These are phyloP conservation scores for Fusarium sp. DNA, from an alignment of 2,329 filamentous ascomycete species.

Conservation along the genomic window DNA sequence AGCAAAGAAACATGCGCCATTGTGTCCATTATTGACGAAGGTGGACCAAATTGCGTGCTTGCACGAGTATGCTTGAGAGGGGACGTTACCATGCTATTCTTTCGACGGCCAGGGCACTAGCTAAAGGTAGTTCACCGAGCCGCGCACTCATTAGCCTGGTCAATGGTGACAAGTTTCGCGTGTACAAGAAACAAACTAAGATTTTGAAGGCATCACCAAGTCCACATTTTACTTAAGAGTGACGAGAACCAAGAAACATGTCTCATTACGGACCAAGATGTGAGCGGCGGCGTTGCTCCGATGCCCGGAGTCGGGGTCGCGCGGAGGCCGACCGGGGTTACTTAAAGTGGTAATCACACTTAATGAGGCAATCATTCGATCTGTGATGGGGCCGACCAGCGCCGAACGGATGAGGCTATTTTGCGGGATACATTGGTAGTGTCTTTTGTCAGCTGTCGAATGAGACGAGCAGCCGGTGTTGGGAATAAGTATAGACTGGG, in stretches of 20 bases:
- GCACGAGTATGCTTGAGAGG: slow-evolving; percentile 19
- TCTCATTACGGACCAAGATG: not conserved
- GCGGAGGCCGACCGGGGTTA: slow-evolving; percentile 43
- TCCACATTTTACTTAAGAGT: not conserved
- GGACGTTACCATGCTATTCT: slow-evolving; percentile 16
- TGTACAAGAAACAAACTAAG: not conserved
- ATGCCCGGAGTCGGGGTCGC: slow-evolving; percentile 42
- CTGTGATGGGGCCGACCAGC: slow-evolving; percentile 26
- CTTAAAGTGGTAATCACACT: slow-evolving; percentile 33
- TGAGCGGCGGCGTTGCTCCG: slow-evolving; percentile 30
- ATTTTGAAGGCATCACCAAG: not conserved
- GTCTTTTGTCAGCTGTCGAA: slow-evolving; percentile 19
- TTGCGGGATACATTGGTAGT: slow-evolving; percentile 42
- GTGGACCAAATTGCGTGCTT: slow-evolving; percentile 50
- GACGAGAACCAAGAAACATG: not conserved
- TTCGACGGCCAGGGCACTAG: slow-evolving; percentile 18
- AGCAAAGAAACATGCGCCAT: slow-evolving; percentile 26
- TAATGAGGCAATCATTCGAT: slow-evolving; percentile 40
- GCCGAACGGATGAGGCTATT: slow-evolving; percentile 41
- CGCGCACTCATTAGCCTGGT: slow-evolving; percentile 5
- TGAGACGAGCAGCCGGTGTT: slow-evolving; percentile 14
- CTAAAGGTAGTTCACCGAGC: slow-evolving; percentile 6
- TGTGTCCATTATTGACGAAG: slow-evolving; percentile 33
- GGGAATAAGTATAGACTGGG: slow-evolving; percentile 3
- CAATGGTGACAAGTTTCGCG: not conserved